Percentiles rank a stretch among this genome's conserved stretches.
Conservation (phyloP, 148 eudicot genomes). For the Vaccinium corymbosum region DNA sequence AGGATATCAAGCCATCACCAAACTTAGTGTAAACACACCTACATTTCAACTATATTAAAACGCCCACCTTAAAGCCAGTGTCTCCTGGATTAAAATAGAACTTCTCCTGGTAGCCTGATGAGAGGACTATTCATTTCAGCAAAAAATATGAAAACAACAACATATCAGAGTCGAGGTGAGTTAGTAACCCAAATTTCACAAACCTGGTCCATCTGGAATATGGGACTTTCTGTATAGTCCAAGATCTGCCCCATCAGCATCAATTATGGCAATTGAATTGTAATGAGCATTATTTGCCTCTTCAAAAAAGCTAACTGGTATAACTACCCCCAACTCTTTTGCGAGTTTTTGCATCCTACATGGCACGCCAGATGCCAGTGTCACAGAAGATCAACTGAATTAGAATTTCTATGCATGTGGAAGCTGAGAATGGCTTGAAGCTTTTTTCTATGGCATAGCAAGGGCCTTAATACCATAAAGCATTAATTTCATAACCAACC, state of each 20-base stretch:
- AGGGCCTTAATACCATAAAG: background rate
- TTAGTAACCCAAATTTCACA: background rate
- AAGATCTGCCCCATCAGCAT: slow-evolving; percentile 93
- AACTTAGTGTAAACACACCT: background rate
- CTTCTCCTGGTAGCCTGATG: slow-evolving; percentile 89
- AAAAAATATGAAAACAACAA: background rate
- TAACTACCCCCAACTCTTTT: slow-evolving; percentile 87
- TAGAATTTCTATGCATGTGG: too few relatives aligned
- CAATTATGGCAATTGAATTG: slow-evolving; percentile 89
- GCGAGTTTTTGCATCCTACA: slow-evolving; percentile 92
- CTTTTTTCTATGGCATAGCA: background rate
- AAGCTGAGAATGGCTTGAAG: too few relatives aligned
- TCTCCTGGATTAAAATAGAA: slow-evolving; percentile 95
- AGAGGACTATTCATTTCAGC: background rate
- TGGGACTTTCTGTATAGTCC: slow-evolving; percentile 95
- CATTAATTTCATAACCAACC: background rate
- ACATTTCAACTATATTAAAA: background rate
- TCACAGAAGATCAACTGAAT: background rate
- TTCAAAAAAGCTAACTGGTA: slow-evolving; percentile 98
- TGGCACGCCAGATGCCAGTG: background rate
- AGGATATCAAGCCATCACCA: slow-evolving; percentile 8
- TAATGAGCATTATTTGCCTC: slow-evolving; percentile 97
- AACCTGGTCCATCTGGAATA: slow-evolving; percentile 99
- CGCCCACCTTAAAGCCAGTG: slow-evolving; percentile 90
- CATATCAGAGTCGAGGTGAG: background rate